Evolutionary conservation across 164 flowering plant species (phyloP).

Genomic region (Paratinospora sagittata): DNA sequence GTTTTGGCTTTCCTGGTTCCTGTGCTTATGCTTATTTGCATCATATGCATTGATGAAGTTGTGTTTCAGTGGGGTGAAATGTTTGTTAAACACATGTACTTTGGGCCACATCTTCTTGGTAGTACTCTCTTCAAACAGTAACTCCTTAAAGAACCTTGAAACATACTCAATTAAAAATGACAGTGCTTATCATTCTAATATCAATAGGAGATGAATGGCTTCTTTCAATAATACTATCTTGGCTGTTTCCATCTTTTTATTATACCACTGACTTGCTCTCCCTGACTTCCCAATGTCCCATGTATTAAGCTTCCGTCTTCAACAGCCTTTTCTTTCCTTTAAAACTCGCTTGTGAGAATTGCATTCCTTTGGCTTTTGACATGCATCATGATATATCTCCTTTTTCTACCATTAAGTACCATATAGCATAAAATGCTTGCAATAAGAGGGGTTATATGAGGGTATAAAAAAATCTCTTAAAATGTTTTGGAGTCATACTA

Average conservation of each 20-base stretch:
- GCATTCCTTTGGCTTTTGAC: not conserved
- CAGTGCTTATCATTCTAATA: not conserved
- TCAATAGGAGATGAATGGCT: not conserved
- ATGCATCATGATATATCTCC: not conserved
- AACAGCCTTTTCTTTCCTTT: not conserved
- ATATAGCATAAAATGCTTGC: no score
- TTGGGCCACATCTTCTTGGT: not conserved
- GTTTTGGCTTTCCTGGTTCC: not conserved
- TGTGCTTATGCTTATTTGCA: not conserved
- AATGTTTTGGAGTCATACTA: not conserved
- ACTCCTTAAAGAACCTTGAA: not conserved
- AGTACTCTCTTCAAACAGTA: not conserved
- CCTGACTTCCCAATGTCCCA: not conserved
- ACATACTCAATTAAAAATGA: not conserved
- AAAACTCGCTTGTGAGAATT: not conserved
- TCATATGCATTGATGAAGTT: not conserved
- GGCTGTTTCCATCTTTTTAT: not conserved
- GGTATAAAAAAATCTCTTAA: not conserved
- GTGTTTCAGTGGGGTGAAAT: not conserved
- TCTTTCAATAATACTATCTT: not conserved
- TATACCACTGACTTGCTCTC: not conserved
- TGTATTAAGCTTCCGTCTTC: not conserved
- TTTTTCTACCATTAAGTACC: no score
- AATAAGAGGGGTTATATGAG: not conserved
- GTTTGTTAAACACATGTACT: not conserved